Evolutionary conservation across 345 rosid species (phyloP).

Genomic region (Salix viminalis): DNA sequence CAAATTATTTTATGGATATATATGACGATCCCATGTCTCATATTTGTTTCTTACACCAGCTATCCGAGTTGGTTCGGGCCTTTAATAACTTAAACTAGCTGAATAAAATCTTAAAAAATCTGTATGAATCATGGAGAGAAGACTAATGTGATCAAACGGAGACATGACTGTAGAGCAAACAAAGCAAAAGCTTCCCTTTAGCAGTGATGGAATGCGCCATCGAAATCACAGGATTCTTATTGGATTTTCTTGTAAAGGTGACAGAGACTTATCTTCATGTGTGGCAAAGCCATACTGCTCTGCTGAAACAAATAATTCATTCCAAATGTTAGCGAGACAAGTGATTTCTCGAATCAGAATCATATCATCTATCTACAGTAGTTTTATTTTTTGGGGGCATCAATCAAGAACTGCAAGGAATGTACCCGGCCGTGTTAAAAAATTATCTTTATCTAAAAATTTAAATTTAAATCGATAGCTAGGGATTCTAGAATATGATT

Average conservation of each 20-base stretch:
- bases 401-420: too few relatives aligned
- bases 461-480: too few relatives aligned
- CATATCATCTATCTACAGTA: not conserved
- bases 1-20: too few relatives aligned
- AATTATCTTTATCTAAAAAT: too few relatives aligned
- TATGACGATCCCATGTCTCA: too few relatives aligned
- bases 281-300: conserved; percentile 14
- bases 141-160: not conserved
- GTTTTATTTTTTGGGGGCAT: too few relatives aligned
- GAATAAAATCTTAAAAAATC: not conserved
- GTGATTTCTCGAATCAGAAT: conserved; percentile 36
- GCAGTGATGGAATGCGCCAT: conserved; percentile 16
- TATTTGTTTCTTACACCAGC: too few relatives aligned
- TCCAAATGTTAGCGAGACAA: not conserved
- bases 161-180: conserved; percentile 14
- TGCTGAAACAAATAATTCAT: conserved; percentile 21
- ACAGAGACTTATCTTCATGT: conserved; percentile 21
- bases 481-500: too few relatives aligned
- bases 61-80: too few relatives aligned
- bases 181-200: conserved; percentile 4
- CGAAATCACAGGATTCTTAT: conserved; percentile 26
- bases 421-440: too few relatives aligned
- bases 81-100: too few relatives aligned
- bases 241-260: conserved; percentile 28
- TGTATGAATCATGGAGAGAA: conserved; percentile 7